Conservation (phyloP, 306 rosid genomes). For the Cicer bijugum region DNA sequence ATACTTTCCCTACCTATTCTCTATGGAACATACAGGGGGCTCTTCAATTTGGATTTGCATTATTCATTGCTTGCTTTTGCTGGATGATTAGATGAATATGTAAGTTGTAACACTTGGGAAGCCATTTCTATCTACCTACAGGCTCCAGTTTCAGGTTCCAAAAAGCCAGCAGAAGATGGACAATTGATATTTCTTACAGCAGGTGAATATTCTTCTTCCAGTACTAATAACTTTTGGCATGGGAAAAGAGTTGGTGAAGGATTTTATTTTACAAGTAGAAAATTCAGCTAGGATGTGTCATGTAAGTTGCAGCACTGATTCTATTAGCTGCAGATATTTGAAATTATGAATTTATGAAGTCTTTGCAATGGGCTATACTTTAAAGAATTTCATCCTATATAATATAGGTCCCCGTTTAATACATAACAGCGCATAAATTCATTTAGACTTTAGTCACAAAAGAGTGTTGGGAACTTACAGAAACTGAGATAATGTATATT, state of each 20-base stretch:
- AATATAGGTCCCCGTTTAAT: constrained; percentile 7
- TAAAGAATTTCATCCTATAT: background rate
- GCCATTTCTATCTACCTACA: constrained; percentile 43
- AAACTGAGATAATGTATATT: constrained; percentile 50
- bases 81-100: constrained; percentile 28
- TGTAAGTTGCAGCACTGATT: constrained; percentile 5
- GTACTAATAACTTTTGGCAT: constrained; percentile 34
- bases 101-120: constrained; percentile 37
- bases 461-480: constrained; percentile 37
- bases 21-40: background rate
- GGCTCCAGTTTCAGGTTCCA: constrained; percentile 99
- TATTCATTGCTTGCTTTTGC: constrained; percentile 4
- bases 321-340: constrained; percentile 29
- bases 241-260: constrained; percentile 11
- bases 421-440: constrained; percentile 17
- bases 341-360: constrained; percentile 38
- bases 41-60: constrained; percentile 33
- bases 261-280: constrained; percentile 1
- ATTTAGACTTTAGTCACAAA: constrained; percentile 29
- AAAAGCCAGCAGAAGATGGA: constrained; percentile 98
- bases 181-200: constrained; percentile 95
- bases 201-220: constrained; percentile 52
- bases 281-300: constrained; percentile 6
- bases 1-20: constrained; percentile 21
- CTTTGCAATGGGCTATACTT: background rate